Evolutionary conservation across 1,139 yeast species (phyloP), one percentile per base, ranked within the genome.

Genomic region (Kazachstania sp.): DNA sequence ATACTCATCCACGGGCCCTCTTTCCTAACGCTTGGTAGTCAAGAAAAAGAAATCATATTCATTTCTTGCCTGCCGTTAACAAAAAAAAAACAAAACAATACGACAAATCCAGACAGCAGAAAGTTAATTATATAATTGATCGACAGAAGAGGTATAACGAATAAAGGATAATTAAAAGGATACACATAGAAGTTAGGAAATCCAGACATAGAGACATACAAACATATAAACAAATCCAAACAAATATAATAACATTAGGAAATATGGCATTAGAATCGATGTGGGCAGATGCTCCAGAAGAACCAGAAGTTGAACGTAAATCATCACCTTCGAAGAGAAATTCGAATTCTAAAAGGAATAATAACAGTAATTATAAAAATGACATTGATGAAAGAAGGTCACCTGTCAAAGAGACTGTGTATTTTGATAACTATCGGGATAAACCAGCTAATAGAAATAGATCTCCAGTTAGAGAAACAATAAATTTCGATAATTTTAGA

Each of bases 261-360:
- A 23, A 18, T 16, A 49, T 49, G 53, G 43, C 44, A 13, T 31
- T 57, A 39, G 59, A 55, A 43, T 58, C 61, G 8, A 56, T 47
- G 43, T 58, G 61, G 60, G 60, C 59, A 16, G 49, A 52, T 20
- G 50, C 47, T n/a, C 47, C 50, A 19, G 43, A 44, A 23, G 15
- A 6, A 8, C 26, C 18, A 3, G 34, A 35, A 15, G 29, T 26
- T 11, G 30, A 19, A 5, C 16, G 18, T 31, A 19, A 20, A 18
- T 15, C 35, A 18, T 15, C 35, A 18, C 15, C 29, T 9, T 15
- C 19, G 3, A 26, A 40, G 23, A 8, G 16, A 31, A 23, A 20
- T 13, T 28, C 42, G 9, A 30, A 38, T 13, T n/a, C 16, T 3
- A 38, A 26, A 11, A 38, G 41, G 11, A 16, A 18, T 13, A 28